A percentile compares a stretch with the other conserved stretches of the same genome.
These are phyloP conservation scores for Edaphochlamys debaryana DNA, from an alignment of 139 green algal species.

Conservation along the genomic window DNA sequence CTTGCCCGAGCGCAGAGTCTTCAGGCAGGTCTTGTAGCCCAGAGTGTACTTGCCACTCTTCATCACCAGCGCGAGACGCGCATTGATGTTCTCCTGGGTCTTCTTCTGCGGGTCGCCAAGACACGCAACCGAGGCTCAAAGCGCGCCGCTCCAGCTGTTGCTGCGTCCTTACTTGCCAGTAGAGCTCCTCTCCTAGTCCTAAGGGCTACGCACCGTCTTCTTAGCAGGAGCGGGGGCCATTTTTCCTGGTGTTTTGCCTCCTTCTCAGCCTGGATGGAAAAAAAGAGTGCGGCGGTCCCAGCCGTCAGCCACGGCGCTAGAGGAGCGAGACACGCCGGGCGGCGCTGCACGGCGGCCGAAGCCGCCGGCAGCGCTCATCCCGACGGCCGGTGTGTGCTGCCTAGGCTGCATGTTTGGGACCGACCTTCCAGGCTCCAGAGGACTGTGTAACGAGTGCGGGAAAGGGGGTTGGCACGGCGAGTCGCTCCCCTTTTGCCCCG, in stretches of 20 bases:
- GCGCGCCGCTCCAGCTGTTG: too few relatives aligned
- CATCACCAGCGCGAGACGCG: slow-evolving; percentile 96
- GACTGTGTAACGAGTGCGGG: slow-evolving; percentile 8
- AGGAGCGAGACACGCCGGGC: not conserved
- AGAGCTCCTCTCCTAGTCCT: not conserved
- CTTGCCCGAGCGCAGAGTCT: slow-evolving; percentile 96
- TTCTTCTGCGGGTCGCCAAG: slow-evolving; percentile 81
- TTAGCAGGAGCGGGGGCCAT: slow-evolving; percentile 55
- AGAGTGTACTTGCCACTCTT: slow-evolving; percentile 99
- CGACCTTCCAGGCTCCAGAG: slow-evolving; percentile 42
- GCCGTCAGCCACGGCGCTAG: not conserved
- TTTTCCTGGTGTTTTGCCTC: slow-evolving; percentile 52
- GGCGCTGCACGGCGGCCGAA: slow-evolving; percentile 1
- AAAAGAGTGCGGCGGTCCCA: not conserved
- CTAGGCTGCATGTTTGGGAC: slow-evolving; percentile 25
- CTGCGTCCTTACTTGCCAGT: not conserved
- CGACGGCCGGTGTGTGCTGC: not conserved
- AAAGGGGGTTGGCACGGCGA: not conserved
- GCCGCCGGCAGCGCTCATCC: not conserved
- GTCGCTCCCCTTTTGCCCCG: not conserved
- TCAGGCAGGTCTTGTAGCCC: slow-evolving; percentile 98
- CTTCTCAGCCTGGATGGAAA: slow-evolving; percentile 51
- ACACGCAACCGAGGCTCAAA: not conserved
- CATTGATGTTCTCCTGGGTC: slow-evolving; percentile 97
- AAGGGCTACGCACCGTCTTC: slow-evolving; percentile 57